Base-by-base conservation (phyloP, 2,329 filamentous ascomycete genomes). In the Colletotrichum sp. region DNA sequence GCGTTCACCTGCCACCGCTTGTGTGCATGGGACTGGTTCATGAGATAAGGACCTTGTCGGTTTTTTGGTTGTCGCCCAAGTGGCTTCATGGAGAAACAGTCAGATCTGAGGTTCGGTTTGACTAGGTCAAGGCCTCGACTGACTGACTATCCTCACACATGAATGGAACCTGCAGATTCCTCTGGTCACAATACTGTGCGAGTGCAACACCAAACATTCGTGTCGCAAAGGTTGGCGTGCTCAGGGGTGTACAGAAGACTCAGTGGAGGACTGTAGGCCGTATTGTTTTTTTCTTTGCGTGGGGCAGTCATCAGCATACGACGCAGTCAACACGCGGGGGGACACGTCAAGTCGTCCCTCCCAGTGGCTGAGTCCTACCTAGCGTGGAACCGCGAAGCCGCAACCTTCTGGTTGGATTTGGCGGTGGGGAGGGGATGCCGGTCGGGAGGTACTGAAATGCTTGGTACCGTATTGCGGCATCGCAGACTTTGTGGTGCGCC, bases 311-410 rank as follows among this genome's bases (percentile, higher is more conserved):
- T 62, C 71, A 49, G 62, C 49, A 70, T 65, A 71, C 57, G 30
- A 70, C 60, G 26, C 71, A 59, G 44, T 70, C 49, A 44, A 49
- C 24, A 63, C 52, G n/a, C 28, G 16, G 55, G 59, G 32, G 24
- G 67, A 68, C 70, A 69, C 70, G 70, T 69, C 69, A 69, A 76
- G 21, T 69, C 34, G 64, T 36, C 32, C 57, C 30, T 59, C 64
- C 36, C 73, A 36, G 73, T 76, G 70, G 73, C 73, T 73, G 73
- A 69, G 70, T 76, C 64, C 21, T 69, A 28, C 30, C 24, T 67
- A 65, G 57, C 57, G 64, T 73, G 73, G 73, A 69, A 36, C 57
- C 65, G 28, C 21, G 70, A 73, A 28, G 30, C 32, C 26, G 73
- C 67, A 73, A 73, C 63, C 32, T 52, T 69, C 73, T 65, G 59